Evolutionary conservation across 2,329 filamentous ascomycete genomes (phyloP), one percentile per base, ranked within the genome.

Genomic region (Cladosporium phlei): DNA sequence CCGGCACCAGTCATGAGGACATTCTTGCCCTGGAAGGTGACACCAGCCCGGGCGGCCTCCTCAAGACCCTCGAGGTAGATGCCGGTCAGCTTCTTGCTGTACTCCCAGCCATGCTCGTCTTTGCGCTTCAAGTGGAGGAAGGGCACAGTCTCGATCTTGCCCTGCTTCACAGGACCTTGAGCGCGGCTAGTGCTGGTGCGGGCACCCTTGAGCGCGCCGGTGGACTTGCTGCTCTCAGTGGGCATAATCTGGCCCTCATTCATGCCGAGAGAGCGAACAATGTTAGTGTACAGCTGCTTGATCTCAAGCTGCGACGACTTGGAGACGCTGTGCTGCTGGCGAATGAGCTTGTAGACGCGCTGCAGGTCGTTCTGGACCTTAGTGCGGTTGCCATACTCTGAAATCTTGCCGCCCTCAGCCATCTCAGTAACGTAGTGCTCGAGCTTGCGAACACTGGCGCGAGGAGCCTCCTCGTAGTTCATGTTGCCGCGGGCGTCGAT

Each of bases 361-460:
- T 86, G 84, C 32, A 98, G 77, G 64, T 97, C 93, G 63, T 89
- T 94, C 70, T 97, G 93, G 25, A 98, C 93, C 78, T 97, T 98
- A 55, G 90, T 93, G 33, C 93, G 85, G 73, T 95, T 97, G 64
- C 91, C 93, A 66, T 98, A 98, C 68, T 98, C 93, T 22, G 91
- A 95, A 59, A 98, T 94, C 71, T 96, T 97, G 63, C 93, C 93
- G 53, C 93, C 93, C 58, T 96, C 90, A 8, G 91, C 91, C 93
- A 98, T 97, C 67, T 97, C 89, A 64, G 88, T 88, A 39, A 98
- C 93, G 61, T 98, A 98, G 68, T 97, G 91, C 72, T 98, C 93
- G 34, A 98, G 80, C 73, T 98, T 98, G 59, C 93, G 85, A 66
- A 91, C 93, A 65, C 88, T 95, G 25, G 86, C 76, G 46, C 93